Evolutionary conservation across 2,329 filamentous ascomycete species (phyloP), one percentile per base, ranked within the genome.

Genomic region (Neurospora sp.): DNA sequence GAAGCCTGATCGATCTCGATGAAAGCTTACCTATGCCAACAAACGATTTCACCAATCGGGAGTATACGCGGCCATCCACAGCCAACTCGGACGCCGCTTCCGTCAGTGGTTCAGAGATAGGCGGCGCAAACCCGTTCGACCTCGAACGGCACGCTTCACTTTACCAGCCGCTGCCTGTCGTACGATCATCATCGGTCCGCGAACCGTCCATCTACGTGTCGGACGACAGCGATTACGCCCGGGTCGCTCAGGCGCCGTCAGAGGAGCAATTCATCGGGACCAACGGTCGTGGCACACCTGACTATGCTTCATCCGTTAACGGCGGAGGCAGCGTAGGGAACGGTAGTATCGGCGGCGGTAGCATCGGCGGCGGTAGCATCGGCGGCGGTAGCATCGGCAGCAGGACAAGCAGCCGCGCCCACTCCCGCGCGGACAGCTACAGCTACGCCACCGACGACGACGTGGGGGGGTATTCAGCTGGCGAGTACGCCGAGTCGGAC

Each of bases 131-230:
- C 73, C 87, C 88, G 0, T 90, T 90, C 70, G 86, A 89, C 69
- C 81, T 90, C 3, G 88, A 90, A 76, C 84, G 85, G n/a, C 87
- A 89, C 73, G 81, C 86, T 1, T 89, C 87, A 1, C 78, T 88
- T 1, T 87, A 88, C 72, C 73, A 75, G 69, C 75, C 78, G 1
- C 77, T 66, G 75, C 75, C 78, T 4, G 77, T 79, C 0, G 81
- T 79, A 36, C 52, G 52, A 36, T 62, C 71, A 17, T 69, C 69
- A 13, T 38, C 28, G 0, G 71, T 69, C 67, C 81, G 86, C 42
- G 86, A 88, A 72, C 86, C 86, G 0, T 87, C 85, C 3, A 87
- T 89, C 66, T 89, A 89, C 74, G 84, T 89, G 10, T 86, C 86
- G 0, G 87, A 89, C 72, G 86, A 88, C 71, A 86, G 84, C 8